phyloP scores from a whole-genome alignment of 495 filamentous ascomycete species.

The Podospora anserina region DNA sequence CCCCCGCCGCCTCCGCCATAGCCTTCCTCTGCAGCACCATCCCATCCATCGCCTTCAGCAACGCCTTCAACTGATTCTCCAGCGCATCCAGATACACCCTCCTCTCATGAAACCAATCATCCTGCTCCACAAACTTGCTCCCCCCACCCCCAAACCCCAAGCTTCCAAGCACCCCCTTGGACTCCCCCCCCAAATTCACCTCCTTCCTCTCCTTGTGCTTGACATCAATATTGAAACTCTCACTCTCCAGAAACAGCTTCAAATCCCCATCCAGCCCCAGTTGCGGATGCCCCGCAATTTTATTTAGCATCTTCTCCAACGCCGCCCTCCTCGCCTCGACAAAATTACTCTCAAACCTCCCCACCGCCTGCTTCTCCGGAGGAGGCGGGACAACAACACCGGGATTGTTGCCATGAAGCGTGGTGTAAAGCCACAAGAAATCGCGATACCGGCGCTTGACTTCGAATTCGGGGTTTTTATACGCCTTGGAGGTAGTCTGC shows the following conservation, averaged over 20 bases:
- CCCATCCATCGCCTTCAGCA: conserved; percentile 88
- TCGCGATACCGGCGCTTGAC: conserved; percentile 93
- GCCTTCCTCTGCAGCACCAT: conserved; percentile 89
- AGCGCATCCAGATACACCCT: conserved; percentile 90
- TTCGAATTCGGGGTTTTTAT: conserved; percentile 82
- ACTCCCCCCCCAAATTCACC: conserved; percentile 76
- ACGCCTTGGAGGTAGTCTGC: conserved; percentile 93
- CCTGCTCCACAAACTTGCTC: conserved; percentile 92
- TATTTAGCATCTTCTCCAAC: conserved; percentile 95
- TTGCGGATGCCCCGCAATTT: conserved; percentile 82
- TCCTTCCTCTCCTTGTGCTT: conserved; percentile 97
- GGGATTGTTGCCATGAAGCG: conserved; percentile 88
- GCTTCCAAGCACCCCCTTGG: conserved; percentile 86
- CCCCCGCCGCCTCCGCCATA: conserved; percentile 85
- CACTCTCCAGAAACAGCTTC: conserved; percentile 95
- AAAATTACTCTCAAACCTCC: conserved; percentile 94
- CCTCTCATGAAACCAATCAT: conserved; percentile 99
- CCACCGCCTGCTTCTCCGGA: conserved; percentile 96
- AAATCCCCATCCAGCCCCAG: conserved; percentile 91
- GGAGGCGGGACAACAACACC: conserved; percentile 94
- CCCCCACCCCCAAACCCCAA: conserved; percentile 72
- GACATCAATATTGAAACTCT: conserved; percentile 90
- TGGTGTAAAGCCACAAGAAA: conserved; percentile 96
- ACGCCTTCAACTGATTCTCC: conserved; percentile 89
- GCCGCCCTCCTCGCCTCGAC: conserved; percentile 88